phyloP scores from a whole-genome alignment of 805 yeast species.

The Suhomyces sp. region DNA sequence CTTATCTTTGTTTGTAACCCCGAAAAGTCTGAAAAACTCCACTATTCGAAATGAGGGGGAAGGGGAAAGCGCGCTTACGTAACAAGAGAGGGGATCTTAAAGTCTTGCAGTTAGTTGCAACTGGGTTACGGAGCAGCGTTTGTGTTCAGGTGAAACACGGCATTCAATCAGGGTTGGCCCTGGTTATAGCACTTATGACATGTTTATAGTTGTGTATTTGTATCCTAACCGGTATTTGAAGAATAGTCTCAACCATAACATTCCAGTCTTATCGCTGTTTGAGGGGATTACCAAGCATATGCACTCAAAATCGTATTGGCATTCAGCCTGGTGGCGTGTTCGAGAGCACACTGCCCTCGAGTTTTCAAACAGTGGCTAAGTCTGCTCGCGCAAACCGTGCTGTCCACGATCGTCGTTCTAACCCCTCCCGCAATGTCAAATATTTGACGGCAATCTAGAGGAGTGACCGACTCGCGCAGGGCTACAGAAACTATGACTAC shows the following conservation, averaged over 20 bases:
- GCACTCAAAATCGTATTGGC: not conserved
- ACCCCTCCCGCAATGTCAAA: not conserved
- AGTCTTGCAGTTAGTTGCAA: not conserved
- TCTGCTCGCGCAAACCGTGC: not conserved
- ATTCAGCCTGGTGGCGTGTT: not conserved
- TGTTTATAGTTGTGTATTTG: not conserved
- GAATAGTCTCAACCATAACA: not conserved
- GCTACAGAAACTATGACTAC: not conserved
- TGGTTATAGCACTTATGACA: not conserved
- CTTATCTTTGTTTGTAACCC: constrained; percentile 1
- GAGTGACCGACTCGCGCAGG: not conserved
- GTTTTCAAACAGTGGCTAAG: not conserved
- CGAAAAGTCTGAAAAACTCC: constrained; percentile 2
- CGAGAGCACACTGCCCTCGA: not conserved
- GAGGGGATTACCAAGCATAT: not conserved
- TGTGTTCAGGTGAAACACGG: not conserved
- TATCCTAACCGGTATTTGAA: not conserved
- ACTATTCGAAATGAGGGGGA: constrained; percentile 1
- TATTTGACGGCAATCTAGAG: not conserved
- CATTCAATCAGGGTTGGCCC: not conserved
- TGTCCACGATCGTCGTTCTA: not conserved
- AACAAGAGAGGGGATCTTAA: not conserved
- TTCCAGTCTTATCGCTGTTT: not conserved
- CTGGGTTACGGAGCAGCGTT: not conserved
- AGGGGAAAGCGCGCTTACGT: constrained; percentile 1